A percentile compares a stretch with the other conserved stretches of the same genome.
Evolutionary conservation across 208 protist genomes (phyloP).

Genomic region (Trypanosoma mega): DNA sequence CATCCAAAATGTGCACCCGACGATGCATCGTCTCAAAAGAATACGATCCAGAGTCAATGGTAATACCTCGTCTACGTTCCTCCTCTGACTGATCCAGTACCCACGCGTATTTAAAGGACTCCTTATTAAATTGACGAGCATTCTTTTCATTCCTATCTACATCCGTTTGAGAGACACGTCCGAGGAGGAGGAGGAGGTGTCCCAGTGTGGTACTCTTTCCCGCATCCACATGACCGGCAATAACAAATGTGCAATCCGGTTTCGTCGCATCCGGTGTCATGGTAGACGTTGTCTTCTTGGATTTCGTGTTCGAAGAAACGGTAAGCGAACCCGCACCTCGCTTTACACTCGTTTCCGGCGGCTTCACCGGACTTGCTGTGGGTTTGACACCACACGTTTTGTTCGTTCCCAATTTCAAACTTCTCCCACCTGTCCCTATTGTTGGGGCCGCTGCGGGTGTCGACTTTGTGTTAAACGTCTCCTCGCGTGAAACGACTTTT

Average conservation of each 20-base stretch:
- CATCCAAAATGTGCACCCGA: slow-evolving; percentile 83
- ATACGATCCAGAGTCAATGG: slow-evolving; percentile 92
- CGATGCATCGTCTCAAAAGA: slow-evolving; percentile 92
- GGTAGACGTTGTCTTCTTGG: background rate
- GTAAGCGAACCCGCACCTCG: too few relatives aligned
- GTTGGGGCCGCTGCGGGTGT: background rate
- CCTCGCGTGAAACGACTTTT: too few relatives aligned
- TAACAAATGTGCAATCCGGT: slow-evolving; percentile 82
- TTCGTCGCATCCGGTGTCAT: slow-evolving; percentile 33
- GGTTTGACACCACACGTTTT: background rate
- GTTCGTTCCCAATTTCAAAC: background rate
- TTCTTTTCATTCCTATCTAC: slow-evolving; percentile 90
- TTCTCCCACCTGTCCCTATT: slow-evolving; percentile 4
- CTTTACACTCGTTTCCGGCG: too few relatives aligned
- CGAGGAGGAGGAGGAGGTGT: slow-evolving; percentile 80
- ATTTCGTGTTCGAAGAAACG: too few relatives aligned
- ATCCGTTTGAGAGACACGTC: slow-evolving; percentile 57
- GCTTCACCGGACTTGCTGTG: too few relatives aligned
- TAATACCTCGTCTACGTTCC: slow-evolving; percentile 95
- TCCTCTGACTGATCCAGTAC: slow-evolving; percentile 94
- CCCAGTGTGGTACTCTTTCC: slow-evolving; percentile 88
- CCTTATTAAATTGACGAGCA: slow-evolving; percentile 80
- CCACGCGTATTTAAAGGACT: slow-evolving; percentile 97
- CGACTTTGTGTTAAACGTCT: too few relatives aligned
- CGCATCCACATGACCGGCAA: slow-evolving; percentile 86